Percentiles rank a stretch among this genome's conserved stretches.
phyloP scores from a whole-genome alignment of 257 asterid species.

The Craterostigma plantagineum region DNA sequence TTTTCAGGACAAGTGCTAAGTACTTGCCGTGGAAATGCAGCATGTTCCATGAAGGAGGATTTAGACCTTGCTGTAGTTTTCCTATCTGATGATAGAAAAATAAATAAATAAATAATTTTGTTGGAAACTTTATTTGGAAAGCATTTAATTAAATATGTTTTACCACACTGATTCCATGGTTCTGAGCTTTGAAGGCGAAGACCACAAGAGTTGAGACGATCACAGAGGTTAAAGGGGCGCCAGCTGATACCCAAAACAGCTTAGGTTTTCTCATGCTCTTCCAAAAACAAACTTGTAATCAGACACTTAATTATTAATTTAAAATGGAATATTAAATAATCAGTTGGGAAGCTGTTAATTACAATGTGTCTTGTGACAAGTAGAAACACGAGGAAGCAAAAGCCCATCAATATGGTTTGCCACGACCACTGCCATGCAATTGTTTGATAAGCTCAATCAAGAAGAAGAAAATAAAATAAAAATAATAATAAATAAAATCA shows the following conservation, averaged over 20 bases:
- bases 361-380: slow-evolving; percentile 49
- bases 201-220: slow-evolving; percentile 54
- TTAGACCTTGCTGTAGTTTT: slow-evolving; percentile 60
- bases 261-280: slow-evolving; percentile 61
- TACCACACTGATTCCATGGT: slow-evolving; percentile 43
- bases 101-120: background rate
- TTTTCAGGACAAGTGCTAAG: slow-evolving; percentile 52
- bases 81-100: slow-evolving; percentile 46
- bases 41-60: slow-evolving; percentile 73
- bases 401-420: slow-evolving; percentile 67
- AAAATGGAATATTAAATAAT: background rate
- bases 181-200: slow-evolving; percentile 35
- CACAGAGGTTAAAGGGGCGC: slow-evolving; percentile 66
- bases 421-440: slow-evolving; percentile 73
- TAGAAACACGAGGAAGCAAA: slow-evolving; percentile 38
- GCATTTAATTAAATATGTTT: slow-evolving; percentile 13
- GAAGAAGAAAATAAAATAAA: no score
- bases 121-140: background rate
- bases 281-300: background rate
- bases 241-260: slow-evolving; percentile 76
- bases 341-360: slow-evolving; percentile 7
- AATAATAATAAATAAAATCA: no score
- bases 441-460: no score
- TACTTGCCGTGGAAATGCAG: slow-evolving; percentile 35
- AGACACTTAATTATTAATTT: background rate